A percentile compares a stretch with the other conserved stretches of the same genome.
Evolutionary conservation across 2,329 filamentous ascomycete species (phyloP).

Genomic region (Kalmusia sp.): DNA sequence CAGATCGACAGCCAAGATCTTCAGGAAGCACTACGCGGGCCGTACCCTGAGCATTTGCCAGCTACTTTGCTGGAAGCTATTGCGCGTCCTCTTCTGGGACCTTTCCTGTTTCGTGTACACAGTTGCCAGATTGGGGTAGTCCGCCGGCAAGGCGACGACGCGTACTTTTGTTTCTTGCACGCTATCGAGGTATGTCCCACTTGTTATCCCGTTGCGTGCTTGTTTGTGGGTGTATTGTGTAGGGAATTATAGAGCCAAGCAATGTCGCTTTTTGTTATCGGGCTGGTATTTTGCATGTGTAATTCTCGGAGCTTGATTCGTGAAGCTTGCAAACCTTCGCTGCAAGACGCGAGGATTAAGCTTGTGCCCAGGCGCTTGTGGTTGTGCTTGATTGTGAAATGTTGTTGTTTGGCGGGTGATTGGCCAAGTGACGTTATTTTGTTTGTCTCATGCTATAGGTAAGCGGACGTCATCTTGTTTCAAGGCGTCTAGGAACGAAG

Average conservation of each 20-base stretch:
- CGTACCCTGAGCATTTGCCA: not conserved
- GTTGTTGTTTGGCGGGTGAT: not conserved
- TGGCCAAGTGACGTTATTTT: not conserved
- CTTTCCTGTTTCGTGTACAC: not conserved
- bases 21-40: not conserved
- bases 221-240: not conserved
- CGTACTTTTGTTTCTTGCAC: not conserved
- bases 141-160: not conserved
- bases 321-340: not conserved
- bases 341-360: not conserved
- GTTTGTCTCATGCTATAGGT: not conserved
- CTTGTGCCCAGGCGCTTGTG: not conserved
- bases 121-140: not conserved
- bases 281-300: not conserved
- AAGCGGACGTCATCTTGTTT: not conserved
- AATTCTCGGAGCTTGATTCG: not conserved
- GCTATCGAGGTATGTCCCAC: not conserved
- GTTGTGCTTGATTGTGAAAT: not conserved
- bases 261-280: not conserved
- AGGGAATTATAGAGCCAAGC: not conserved
- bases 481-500: not conserved
- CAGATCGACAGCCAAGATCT: slow-evolving; percentile 1
- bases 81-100: not conserved
- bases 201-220: not conserved
- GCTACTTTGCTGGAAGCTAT: not conserved